Conservation (phyloP, 495 filamentous ascomycete species). For the Podospora tetraspora region DNA sequence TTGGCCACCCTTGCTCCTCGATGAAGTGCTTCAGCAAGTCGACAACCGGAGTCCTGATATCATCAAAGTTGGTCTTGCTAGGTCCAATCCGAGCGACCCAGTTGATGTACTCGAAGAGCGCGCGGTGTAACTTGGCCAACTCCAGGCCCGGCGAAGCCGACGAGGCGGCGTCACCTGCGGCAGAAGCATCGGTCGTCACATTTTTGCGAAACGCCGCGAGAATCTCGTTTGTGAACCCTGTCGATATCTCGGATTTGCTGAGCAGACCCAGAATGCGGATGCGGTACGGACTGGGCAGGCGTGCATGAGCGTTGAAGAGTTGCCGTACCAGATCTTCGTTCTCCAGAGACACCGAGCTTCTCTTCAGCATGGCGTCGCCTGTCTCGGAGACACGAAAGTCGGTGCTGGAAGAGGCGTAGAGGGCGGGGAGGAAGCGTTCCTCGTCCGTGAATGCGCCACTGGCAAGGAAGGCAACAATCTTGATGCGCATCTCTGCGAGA, state of each 20-base stretch:
- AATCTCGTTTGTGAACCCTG: slow-evolving; percentile 58
- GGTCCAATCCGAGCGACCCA: slow-evolving; percentile 78
- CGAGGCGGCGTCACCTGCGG: neutral
- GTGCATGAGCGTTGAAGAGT: slow-evolving; percentile 67
- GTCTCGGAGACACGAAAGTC: slow-evolving; percentile 75
- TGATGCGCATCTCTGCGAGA: slow-evolving; percentile 59
- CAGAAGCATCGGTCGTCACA: slow-evolving; percentile 15
- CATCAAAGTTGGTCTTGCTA: slow-evolving; percentile 42
- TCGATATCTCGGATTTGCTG: slow-evolving; percentile 65
- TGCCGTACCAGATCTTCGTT: slow-evolving; percentile 54
- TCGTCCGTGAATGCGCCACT: slow-evolving; percentile 78
- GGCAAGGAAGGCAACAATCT: slow-evolving; percentile 63
- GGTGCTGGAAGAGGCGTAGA: slow-evolving; percentile 74
- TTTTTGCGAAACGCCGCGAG: slow-evolving; percentile 63
- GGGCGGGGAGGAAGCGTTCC: slow-evolving; percentile 74
- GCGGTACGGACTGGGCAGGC: slow-evolving; percentile 63
- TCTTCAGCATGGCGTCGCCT: slow-evolving; percentile 80
- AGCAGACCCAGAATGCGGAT: slow-evolving; percentile 68
- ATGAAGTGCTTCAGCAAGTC: slow-evolving; percentile 68
- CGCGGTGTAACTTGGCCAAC: slow-evolving; percentile 55
- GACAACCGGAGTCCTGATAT: slow-evolving; percentile 66
- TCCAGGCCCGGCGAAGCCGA: slow-evolving; percentile 24
- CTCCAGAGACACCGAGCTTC: slow-evolving; percentile 66
- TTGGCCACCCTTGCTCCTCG: slow-evolving; percentile 78
- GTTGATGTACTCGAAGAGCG: slow-evolving; percentile 82